phyloP scores from a whole-genome alignment of 306 rosid species.

The Fragaria iinumae region DNA sequence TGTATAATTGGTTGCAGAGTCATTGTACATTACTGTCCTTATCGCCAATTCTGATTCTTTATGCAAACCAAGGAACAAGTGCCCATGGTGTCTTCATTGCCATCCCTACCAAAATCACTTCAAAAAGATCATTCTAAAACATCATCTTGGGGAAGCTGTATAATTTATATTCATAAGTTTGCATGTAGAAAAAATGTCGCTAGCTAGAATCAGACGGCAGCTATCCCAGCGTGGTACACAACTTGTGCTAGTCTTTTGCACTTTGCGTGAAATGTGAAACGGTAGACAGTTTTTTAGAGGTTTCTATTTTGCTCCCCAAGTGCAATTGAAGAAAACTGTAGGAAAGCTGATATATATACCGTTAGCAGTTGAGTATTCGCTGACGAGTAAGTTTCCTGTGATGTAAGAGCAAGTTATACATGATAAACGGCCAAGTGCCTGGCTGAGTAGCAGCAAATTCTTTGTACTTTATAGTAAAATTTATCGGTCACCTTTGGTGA shows the following conservation, averaged over 20 bases:
- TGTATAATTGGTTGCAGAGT: slow-evolving; percentile 53
- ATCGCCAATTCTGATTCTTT: slow-evolving; percentile 48
- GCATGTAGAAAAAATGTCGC: slow-evolving; percentile 45
- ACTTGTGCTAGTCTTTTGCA: slow-evolving; percentile 19
- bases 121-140: slow-evolving; percentile 22
- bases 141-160: slow-evolving; percentile 33
- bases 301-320: not conserved
- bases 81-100: slow-evolving; percentile 28
- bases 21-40: slow-evolving; percentile 51
- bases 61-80: slow-evolving; percentile 44
- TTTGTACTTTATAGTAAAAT: not conserved
- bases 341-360: not conserved
- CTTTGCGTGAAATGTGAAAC: slow-evolving; percentile 5
- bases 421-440: not conserved
- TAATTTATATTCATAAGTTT: slow-evolving; percentile 43
- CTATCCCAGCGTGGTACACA: slow-evolving; percentile 35
- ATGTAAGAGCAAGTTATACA: not conserved
- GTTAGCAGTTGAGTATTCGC: not conserved
- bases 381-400: not conserved
- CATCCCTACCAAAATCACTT: slow-evolving; percentile 24
- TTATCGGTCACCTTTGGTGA: not conserved
- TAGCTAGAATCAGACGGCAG: slow-evolving; percentile 42
- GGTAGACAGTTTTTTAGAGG: slow-evolving; percentile 14
- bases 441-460: not conserved
- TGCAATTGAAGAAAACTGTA: not conserved